phyloP scores from a whole-genome alignment of 2,329 filamentous ascomycete genomes.

The Tolypocladium inflatum region DNA sequence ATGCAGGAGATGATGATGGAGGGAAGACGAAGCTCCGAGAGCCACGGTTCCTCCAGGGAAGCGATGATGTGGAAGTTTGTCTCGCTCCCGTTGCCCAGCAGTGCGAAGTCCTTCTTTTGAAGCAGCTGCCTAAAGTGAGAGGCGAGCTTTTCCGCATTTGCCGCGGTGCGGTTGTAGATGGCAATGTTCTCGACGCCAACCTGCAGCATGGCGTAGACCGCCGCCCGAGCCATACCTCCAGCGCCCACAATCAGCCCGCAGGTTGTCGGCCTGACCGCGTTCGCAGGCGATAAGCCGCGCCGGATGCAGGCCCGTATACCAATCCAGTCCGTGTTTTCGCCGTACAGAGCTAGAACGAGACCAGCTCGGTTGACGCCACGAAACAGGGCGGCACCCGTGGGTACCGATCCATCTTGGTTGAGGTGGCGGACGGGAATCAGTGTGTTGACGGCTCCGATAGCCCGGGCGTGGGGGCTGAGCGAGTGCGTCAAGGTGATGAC shows the following conservation, averaged over 20 bases:
- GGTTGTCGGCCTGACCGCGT: constrained; percentile 46
- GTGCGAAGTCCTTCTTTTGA: constrained; percentile 29
- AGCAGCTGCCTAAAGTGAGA: constrained; percentile 57
- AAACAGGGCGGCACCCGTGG: constrained; percentile 42
- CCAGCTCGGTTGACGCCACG: constrained; percentile 51
- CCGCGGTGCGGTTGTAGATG: constrained; percentile 60
- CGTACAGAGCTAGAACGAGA: constrained; percentile 59
- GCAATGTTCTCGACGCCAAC: constrained; percentile 68
- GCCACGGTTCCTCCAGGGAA: constrained; percentile 54
- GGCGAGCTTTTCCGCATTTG: constrained; percentile 59
- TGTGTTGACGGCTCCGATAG: constrained; percentile 70
- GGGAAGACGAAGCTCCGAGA: constrained; percentile 49
- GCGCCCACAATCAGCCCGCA: constrained; percentile 54
- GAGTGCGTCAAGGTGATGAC: constrained; percentile 60
- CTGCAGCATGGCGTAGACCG: constrained; percentile 69
- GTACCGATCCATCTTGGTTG: constrained; percentile 45
- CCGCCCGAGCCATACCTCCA: constrained; percentile 69
- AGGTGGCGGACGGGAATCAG: constrained; percentile 59
- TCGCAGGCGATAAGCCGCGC: constrained; percentile 63
- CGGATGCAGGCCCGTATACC: constrained; percentile 66
- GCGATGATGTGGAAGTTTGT: constrained; percentile 48
- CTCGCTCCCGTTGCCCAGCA: constrained; percentile 31
- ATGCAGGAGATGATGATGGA: constrained; percentile 72
- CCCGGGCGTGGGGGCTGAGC: constrained; percentile 61
- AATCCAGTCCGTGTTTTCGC: constrained; percentile 77